Percentiles rank a stretch among this genome's conserved stretches.
Evolutionary conservation across 129 eudicot species (phyloP).

Genomic region (Saussurea involucrata): DNA sequence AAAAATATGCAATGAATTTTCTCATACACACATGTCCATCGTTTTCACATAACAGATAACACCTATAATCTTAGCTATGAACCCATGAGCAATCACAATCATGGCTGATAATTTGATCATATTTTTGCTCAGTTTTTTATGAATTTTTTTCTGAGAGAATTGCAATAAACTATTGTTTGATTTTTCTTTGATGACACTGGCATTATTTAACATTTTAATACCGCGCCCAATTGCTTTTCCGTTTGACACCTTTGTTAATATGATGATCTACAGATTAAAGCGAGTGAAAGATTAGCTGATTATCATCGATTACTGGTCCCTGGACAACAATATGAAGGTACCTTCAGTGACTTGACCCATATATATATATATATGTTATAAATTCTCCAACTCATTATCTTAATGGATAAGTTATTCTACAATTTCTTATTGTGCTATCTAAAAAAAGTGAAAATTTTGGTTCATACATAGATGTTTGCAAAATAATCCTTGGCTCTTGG

Average conservation of each 20-base stretch:
- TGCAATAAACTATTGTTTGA: not conserved
- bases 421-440: not conserved
- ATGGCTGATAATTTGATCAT: not conserved
- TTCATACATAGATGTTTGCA: not conserved
- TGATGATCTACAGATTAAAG: constrained; percentile 52
- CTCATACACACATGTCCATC: not conserved
- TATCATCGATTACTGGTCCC: constrained; percentile 84
- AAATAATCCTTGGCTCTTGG: not conserved
- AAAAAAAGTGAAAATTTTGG: not conserved
- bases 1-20: not conserved
- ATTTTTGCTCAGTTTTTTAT: not conserved
- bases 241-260: not conserved
- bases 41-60: not conserved
- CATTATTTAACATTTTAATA: not conserved
- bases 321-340: constrained; percentile 80
- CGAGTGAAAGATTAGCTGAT: constrained; percentile 67
- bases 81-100: not conserved
- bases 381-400: not conserved
- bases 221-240: not conserved
- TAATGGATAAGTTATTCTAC: not conserved
- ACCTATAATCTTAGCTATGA: not conserved
- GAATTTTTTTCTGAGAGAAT: not conserved
- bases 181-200: not conserved
- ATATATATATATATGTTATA: not conserved
- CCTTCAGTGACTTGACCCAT: not conserved